Evolutionary conservation across 306 rosid genomes (phyloP).

Genomic region (Pterocarpus santalinus): DNA sequence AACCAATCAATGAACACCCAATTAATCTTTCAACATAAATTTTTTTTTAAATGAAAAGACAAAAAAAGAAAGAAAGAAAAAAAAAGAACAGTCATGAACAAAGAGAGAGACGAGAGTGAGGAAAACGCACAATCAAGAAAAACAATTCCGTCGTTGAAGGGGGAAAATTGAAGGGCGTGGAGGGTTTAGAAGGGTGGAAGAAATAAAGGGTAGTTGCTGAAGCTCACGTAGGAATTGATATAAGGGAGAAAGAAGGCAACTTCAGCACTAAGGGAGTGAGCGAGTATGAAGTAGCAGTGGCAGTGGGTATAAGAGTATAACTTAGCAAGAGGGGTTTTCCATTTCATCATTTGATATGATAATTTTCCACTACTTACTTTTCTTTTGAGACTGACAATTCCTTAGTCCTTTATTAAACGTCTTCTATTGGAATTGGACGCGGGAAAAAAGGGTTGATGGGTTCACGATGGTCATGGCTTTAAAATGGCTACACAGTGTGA

Average conservation of each 20-base stretch:
- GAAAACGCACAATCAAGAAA: conserved; percentile 26
- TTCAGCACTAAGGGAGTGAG: not conserved
- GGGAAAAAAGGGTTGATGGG: no score
- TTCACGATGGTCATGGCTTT: no score
- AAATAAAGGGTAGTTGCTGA: not conserved
- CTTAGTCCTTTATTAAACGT: not conserved
- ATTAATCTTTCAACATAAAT: not conserved
- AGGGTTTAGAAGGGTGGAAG: not conserved
- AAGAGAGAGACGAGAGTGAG: not conserved
- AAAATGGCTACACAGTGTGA: not conserved
- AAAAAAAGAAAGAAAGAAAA: not conserved
- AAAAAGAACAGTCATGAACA: not conserved
- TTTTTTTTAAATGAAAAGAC: no score
- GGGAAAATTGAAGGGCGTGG: not conserved
- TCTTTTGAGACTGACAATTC: not conserved
- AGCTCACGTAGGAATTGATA: conserved; percentile 20
- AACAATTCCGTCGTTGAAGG: not conserved
- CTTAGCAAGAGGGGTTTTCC: conserved; percentile 52
- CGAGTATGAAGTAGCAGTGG: conserved; percentile 1
- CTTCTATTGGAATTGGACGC: no score
- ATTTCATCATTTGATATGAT: not conserved
- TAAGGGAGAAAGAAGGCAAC: conserved; percentile 27
- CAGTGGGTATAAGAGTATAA: not conserved
- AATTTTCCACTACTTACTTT: no score
- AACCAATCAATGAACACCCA: conserved; percentile 36